Percentiles rank a stretch among this genome's conserved stretches.
phyloP scores from a whole-genome alignment of 2,329 filamentous ascomycete species.

The Verticillium nonalfalfae region DNA sequence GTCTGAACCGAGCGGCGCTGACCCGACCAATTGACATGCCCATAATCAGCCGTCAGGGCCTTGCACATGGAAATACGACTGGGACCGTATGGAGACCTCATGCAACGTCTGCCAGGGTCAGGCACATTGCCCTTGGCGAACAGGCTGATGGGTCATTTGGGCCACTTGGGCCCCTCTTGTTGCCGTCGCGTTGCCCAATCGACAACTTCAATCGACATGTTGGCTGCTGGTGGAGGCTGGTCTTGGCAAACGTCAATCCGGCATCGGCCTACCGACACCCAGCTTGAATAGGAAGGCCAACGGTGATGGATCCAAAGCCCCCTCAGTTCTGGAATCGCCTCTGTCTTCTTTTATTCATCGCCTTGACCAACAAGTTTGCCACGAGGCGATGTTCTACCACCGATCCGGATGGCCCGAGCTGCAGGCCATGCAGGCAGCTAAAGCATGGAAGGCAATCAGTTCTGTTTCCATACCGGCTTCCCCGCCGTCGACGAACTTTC shows the following conservation, averaged over 20 bases:
- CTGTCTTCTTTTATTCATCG: background rate
- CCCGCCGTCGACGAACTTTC: background rate
- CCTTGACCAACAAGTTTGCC: background rate
- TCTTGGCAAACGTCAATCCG: background rate
- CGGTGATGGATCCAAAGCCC: background rate
- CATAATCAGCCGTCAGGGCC: background rate
- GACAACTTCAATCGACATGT: background rate
- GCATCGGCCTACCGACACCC: background rate
- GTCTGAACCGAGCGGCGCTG: background rate
- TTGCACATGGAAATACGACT: background rate
- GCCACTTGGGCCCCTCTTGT: background rate
- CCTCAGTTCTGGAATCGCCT: background rate
- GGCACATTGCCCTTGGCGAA: background rate
- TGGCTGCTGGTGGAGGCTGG: background rate
- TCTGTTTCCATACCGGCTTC: background rate
- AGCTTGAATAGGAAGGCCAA: background rate
- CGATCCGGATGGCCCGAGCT: background rate
- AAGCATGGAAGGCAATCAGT: background rate
- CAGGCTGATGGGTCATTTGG: background rate
- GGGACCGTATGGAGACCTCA: background rate
- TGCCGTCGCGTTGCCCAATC: background rate
- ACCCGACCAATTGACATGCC: background rate
- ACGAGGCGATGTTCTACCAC: background rate
- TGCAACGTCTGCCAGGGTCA: background rate
- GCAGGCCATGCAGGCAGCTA: background rate